These are phyloP conservation scores for Ogataea parapolymorpha DNA, from an alignment of 805 yeast genomes.

Conservation along the genomic window DNA sequence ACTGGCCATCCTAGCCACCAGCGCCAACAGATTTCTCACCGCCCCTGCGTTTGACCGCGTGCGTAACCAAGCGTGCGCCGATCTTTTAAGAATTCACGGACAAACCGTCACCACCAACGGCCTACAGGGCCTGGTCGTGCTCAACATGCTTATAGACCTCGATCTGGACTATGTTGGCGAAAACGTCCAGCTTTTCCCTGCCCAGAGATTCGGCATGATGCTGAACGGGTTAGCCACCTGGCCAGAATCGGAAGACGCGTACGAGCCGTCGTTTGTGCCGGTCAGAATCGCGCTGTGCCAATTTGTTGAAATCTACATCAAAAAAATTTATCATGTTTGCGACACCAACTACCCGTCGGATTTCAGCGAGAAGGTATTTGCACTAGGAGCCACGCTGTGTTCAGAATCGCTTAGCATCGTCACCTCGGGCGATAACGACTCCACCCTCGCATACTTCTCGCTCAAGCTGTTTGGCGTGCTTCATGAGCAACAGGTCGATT, in stretches of 20 bases:
- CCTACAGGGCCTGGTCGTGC: constrained; percentile 43
- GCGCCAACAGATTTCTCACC: constrained; percentile 35
- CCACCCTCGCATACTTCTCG: constrained; percentile 46
- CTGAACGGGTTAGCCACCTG: constrained; percentile 51
- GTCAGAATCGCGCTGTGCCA: constrained; percentile 51
- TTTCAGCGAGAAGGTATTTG: constrained; percentile 31
- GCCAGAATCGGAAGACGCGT: constrained; percentile 61
- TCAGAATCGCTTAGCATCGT: constrained; percentile 45
- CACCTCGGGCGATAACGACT: constrained; percentile 14
- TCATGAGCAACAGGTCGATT: constrained; percentile 30
- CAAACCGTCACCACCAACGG: constrained; percentile 44
- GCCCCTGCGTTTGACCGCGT: constrained; percentile 44
- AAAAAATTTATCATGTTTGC: constrained; percentile 30
- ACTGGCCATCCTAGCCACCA: constrained; percentile 35
- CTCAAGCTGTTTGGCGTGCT: constrained; percentile 41
- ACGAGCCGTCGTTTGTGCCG: constrained; percentile 49
- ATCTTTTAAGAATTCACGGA: constrained; percentile 51
- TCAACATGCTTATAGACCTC: constrained; percentile 41
- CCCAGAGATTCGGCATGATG: constrained; percentile 63
- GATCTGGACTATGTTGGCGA: constrained; percentile 29
- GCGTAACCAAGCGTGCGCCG: constrained; percentile 63
- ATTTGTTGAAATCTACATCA: constrained; percentile 33
- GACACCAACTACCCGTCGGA: constrained; percentile 30
- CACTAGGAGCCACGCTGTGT: constrained; percentile 36
- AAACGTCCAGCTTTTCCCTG: constrained; percentile 46